Evolutionary conservation across 306 rosid species (phyloP).

Genomic region (Bauhinia variegata): DNA sequence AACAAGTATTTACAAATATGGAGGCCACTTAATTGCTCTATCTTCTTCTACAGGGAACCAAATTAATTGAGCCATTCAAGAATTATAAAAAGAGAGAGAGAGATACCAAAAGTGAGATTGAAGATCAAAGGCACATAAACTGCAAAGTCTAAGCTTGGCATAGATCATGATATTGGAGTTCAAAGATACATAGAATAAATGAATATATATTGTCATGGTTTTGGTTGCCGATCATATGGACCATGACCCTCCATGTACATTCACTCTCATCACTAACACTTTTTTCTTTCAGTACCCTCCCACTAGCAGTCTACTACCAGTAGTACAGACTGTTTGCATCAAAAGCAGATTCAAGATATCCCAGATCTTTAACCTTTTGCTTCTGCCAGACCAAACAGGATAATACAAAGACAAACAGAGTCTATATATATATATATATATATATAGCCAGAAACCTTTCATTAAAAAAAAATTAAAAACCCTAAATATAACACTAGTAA

Average conservation of each 20-base stretch:
- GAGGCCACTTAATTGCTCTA: too few species aligned
- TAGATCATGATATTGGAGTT: constrained; percentile 20
- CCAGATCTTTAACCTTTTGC: constrained; percentile 52
- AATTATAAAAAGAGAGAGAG: too few species aligned
- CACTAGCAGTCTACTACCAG: constrained; percentile 50
- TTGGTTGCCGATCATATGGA: constrained; percentile 36
- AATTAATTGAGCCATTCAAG: constrained; percentile 36
- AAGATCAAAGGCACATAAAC: constrained; percentile 25
- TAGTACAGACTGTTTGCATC: constrained; percentile 40
- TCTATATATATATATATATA: too few species aligned
- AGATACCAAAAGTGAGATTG: constrained; percentile 13
- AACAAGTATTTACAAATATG: background rate
- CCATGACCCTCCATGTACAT: constrained; percentile 32
- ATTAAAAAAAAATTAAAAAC: constrained; percentile 32
- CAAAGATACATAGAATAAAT: constrained; percentile 9
- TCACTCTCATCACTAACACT: constrained; percentile 28
- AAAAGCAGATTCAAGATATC: constrained; percentile 46
- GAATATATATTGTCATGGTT: constrained; percentile 19
- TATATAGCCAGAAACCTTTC: constrained; percentile 33
- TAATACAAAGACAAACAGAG: constrained; percentile 46
- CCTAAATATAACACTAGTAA: constrained; percentile 38
- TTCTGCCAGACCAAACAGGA: constrained; percentile 49
- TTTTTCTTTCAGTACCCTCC: constrained; percentile 52
- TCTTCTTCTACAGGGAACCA: background rate
- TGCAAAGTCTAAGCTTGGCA: constrained; percentile 37